These are phyloP conservation scores for Triticum dicoccoides DNA, from an alignment of 176 grass and related monocot genomes.

Conservation along the genomic window DNA sequence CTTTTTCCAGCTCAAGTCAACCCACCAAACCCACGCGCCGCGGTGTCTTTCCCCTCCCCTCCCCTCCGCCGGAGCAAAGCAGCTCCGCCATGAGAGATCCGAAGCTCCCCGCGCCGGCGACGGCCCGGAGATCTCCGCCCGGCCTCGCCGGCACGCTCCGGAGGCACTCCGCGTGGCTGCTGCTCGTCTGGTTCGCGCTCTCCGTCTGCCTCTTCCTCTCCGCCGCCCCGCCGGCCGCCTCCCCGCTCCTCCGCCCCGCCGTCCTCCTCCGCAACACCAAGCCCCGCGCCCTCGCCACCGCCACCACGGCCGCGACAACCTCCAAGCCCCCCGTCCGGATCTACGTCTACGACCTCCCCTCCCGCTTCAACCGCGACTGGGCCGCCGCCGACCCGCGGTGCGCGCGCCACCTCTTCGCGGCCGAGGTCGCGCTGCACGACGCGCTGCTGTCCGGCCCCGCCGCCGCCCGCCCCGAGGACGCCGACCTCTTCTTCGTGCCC, in stretches of 20 bases:
- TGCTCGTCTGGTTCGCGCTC: conserved; percentile 63
- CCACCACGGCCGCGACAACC: not conserved
- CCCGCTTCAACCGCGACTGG: conserved; percentile 78
- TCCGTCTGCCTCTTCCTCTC: conserved; percentile 52
- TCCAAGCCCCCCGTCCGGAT: conserved; percentile 34
- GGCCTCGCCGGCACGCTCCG: conserved; percentile 47
- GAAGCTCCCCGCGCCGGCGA: conserved; percentile 10
- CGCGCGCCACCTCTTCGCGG: conserved; percentile 69
- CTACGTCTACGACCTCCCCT: conserved; percentile 80
- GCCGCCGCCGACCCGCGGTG: conserved; percentile 53
- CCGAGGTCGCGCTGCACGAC: conserved; percentile 74
- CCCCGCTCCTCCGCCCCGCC: conserved; percentile 23
- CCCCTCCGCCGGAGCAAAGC: not conserved
- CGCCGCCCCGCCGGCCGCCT: not conserved
- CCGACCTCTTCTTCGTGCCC: conserved; percentile 85
- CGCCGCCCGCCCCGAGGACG: conserved; percentile 49
- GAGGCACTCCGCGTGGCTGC: conserved; percentile 58
- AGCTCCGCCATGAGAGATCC: conserved; percentile 37
- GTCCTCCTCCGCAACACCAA: conserved; percentile 29
- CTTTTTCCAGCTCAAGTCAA: not conserved
- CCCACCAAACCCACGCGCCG: conserved; percentile 11
- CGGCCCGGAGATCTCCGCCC: not conserved
- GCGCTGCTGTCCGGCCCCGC: conserved; percentile 27
- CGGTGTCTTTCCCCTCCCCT: not conserved
- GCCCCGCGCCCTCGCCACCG: not conserved